These are phyloP conservation scores for Thymus mandschuricus DNA, from an alignment of 257 asterid genomes.

Conservation along the genomic window DNA sequence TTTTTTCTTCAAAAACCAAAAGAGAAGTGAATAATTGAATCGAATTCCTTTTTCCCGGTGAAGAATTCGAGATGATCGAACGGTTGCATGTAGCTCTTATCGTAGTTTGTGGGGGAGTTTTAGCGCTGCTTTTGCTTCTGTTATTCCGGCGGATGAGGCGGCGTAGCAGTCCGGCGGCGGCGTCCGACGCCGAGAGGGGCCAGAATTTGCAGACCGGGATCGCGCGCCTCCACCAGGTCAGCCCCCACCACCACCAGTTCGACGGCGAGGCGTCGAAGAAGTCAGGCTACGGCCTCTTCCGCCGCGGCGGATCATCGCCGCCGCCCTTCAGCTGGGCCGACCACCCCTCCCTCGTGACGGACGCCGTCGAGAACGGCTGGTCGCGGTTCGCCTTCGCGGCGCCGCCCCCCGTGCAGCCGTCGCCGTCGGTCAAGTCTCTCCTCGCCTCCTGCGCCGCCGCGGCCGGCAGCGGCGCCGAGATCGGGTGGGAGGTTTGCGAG, in stretches of 20 bases:
- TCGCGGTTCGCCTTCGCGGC: constrained; percentile 71
- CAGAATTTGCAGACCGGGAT: constrained; percentile 52
- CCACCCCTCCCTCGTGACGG: constrained; percentile 76
- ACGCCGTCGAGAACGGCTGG: constrained; percentile 97
- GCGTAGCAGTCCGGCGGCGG: background rate
- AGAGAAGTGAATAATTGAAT: background rate
- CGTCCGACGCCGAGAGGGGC: constrained; percentile 28
- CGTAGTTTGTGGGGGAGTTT: constrained; percentile 34
- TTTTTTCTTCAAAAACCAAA: background rate
- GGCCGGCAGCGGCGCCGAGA: constrained; percentile 47
- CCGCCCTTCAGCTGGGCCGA: constrained; percentile 75
- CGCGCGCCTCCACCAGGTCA: constrained; percentile 66
- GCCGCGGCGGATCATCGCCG: constrained; percentile 43
- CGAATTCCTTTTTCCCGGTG: background rate
- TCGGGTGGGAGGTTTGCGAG: constrained; percentile 82
- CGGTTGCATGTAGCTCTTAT: constrained; percentile 44
- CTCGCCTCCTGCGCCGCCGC: constrained; percentile 50
- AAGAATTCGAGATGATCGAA: constrained; percentile 43
- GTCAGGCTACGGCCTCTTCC: constrained; percentile 41
- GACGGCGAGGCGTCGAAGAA: constrained; percentile 42
- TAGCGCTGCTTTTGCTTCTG: constrained; percentile 32
- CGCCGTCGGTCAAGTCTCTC: constrained; percentile 52
- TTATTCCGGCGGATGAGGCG: constrained; percentile 27
- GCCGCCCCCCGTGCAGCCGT: constrained; percentile 40
- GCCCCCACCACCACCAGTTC: constrained; percentile 48